Evolutionary conservation across 2,329 filamentous ascomycete species (phyloP).

Genomic region (Aureobasidium sp.): DNA sequence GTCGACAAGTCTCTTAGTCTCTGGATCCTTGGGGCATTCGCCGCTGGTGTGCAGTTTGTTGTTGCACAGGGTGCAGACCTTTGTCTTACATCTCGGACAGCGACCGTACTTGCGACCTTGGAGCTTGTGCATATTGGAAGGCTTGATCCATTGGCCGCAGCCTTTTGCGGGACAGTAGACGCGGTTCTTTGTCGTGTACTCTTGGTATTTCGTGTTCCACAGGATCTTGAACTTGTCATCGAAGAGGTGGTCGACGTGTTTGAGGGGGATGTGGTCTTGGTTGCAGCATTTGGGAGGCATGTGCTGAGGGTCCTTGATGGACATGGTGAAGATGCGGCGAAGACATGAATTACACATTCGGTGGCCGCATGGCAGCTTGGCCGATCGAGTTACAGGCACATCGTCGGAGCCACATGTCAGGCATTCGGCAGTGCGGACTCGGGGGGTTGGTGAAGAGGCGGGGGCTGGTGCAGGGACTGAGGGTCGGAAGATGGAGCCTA

Average conservation of each 20-base stretch:
- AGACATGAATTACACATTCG: slow-evolving; percentile 74
- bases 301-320: slow-evolving; percentile 64
- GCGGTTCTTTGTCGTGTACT: slow-evolving; percentile 64
- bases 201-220: slow-evolving; percentile 75
- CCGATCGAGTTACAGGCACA: slow-evolving; percentile 52
- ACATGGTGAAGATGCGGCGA: slow-evolving; percentile 64
- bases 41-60: slow-evolving; percentile 61
- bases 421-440: slow-evolving; percentile 46
- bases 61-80: slow-evolving; percentile 67
- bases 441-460: slow-evolving; percentile 1
- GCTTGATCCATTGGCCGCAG: slow-evolving; percentile 75
- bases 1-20: slow-evolving; percentile 53
- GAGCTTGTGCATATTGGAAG: slow-evolving; percentile 54
- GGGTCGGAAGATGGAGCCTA: slow-evolving; percentile 19
- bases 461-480: slow-evolving; percentile 9
- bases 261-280: slow-evolving; percentile 61
- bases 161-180: slow-evolving; percentile 66
- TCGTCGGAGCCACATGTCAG: slow-evolving; percentile 62
- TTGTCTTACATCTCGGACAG: slow-evolving; percentile 63
- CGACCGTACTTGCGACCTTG: slow-evolving; percentile 54
- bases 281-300: slow-evolving; percentile 88
- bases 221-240: slow-evolving; percentile 62
- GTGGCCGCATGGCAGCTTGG: slow-evolving; percentile 69
- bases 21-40: slow-evolving; percentile 65
- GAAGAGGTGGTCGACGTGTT: slow-evolving; percentile 68